These are phyloP conservation scores for Fusarium sp. DNA, from an alignment of 2,329 filamentous ascomycete species.

Conservation along the genomic window DNA sequence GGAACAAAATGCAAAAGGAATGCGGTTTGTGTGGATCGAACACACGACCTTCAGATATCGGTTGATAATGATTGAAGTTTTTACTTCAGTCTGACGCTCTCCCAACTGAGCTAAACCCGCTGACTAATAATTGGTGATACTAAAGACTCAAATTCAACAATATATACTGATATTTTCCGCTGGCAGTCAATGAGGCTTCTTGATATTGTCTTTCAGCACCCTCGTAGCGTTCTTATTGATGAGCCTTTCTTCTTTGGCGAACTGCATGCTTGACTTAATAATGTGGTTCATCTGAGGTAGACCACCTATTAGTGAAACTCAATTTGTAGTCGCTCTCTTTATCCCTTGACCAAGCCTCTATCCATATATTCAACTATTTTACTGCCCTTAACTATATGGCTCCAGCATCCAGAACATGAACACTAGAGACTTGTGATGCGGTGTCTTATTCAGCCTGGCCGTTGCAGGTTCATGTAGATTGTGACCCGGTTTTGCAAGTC, in stretches of 20 bases:
- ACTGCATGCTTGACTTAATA: neutral
- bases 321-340: neutral
- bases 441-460: accelerated
- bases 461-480: accelerated
- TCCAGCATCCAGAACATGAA: neutral
- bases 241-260: neutral
- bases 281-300: accelerated
- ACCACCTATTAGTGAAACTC: accelerated
- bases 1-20: neutral
- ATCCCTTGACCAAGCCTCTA: neutral
- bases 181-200: neutral
- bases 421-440: neutral
- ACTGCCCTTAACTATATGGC: neutral
- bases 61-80: constrained; percentile 18
- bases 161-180: accelerated
- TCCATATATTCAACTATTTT: neutral
- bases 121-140: neutral
- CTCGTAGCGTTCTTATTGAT: neutral
- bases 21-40: constrained; percentile 31
- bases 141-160: accelerated
- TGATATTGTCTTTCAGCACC: accelerated
- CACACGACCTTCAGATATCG: constrained; percentile 28
- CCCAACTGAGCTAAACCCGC: constrained; percentile 32
- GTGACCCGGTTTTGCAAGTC: no score
- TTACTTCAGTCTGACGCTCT: constrained; percentile 28